Base-by-base conservation (phyloP, 2,329 filamentous ascomycete species). In the Talaromyces sp. region DNA sequence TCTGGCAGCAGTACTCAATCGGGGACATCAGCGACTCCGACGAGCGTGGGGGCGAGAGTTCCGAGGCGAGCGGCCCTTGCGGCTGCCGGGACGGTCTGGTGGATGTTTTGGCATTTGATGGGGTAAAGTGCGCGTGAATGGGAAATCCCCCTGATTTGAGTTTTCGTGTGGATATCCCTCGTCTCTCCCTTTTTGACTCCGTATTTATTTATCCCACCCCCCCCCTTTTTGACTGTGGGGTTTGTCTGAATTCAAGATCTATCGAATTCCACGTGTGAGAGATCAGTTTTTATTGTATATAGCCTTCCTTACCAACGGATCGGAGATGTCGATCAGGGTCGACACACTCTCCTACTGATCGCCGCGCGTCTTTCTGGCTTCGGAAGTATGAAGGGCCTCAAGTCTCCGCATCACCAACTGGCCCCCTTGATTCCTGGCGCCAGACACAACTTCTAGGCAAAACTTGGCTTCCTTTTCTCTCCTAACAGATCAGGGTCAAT, bases 311-410 rank as follows among this genome's bases (percentile, higher is more conserved):
- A 9, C 24, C 9, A 9, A 9, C 4, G 24, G 9, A 27, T 5
- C 4, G 24, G 9, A 27, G 5, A 41, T 20, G 14, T 41, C 37
- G 37, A 41, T 22, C 41, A 32, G 24, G 22, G 27, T 19, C 19
- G 19, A 47, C 30, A 5, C 16, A 39, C 36, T 39, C 30, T 16
- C 29, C 13, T 19, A 22, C 11, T 40, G 44, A 54, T 54, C 54
- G 30, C 41, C 46, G 47, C 29, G 16, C 35, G 43, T 46, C 20
- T 30, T 47, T 54, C 43, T 35, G 37, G 33, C 22, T 32, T 46
- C 47, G 33, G 43, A 56, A 54, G 51, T 54, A 56, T 54, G 54
- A 54, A 54, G 44, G 54, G 35, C 50, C 29, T 48, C 47, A 24
- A 27, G 30, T 24, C 35, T 37, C 14, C 10, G n/a, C 22, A 13